A percentile compares a stretch with the other conserved stretches of the same genome.
phyloP scores from a whole-genome alignment of 2,329 filamentous ascomycete genomes.

The Sarocladium brachiariae region DNA sequence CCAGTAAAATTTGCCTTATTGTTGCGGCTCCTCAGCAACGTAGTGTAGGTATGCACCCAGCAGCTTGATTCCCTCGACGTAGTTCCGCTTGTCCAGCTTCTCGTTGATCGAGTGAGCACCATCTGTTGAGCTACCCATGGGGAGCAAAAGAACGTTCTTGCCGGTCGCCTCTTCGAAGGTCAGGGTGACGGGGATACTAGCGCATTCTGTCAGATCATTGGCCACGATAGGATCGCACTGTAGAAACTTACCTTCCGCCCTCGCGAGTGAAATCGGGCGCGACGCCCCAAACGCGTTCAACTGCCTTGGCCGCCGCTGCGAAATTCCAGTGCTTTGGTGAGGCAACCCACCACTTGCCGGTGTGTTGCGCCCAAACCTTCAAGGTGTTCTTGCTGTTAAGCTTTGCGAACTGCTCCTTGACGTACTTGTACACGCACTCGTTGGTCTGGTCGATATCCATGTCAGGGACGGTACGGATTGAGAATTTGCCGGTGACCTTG shows the following conservation, averaged over 20 bases:
- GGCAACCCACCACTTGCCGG: constrained; percentile 98
- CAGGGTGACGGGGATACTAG: constrained; percentile 85
- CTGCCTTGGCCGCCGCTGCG: constrained; percentile 87
- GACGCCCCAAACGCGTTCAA: constrained; percentile 88
- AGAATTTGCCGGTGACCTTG: constrained; percentile 97
- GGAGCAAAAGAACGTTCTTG: constrained; percentile 92
- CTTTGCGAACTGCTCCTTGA: constrained; percentile 79
- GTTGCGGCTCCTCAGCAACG: constrained; percentile 76
- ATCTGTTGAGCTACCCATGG: constrained; percentile 96
- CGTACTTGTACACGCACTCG: constrained; percentile 72
- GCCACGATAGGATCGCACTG: too few species aligned
- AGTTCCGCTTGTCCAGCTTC: constrained; percentile 94
- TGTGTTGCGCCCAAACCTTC: constrained; percentile 76
- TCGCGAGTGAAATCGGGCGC: constrained; percentile 93
- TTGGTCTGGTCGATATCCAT: constrained; percentile 94
- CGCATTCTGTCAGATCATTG: neutral
- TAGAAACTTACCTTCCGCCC: constrained; percentile 74
- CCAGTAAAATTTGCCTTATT: constrained; percentile 16
- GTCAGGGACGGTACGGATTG: constrained; percentile 91
- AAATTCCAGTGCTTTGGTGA: constrained; percentile 99
- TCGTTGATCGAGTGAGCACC: constrained; percentile 97
- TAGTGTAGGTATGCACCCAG: constrained; percentile 94
- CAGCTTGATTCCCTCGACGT: constrained; percentile 96
- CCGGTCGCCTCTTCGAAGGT: constrained; percentile 97
- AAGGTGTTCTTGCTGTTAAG: constrained; percentile 88